Percentiles rank a stretch among this genome's conserved stretches.
Conservation (phyloP, 495 filamentous ascomycete genomes). For the Neurospora tetrasperma region DNA sequence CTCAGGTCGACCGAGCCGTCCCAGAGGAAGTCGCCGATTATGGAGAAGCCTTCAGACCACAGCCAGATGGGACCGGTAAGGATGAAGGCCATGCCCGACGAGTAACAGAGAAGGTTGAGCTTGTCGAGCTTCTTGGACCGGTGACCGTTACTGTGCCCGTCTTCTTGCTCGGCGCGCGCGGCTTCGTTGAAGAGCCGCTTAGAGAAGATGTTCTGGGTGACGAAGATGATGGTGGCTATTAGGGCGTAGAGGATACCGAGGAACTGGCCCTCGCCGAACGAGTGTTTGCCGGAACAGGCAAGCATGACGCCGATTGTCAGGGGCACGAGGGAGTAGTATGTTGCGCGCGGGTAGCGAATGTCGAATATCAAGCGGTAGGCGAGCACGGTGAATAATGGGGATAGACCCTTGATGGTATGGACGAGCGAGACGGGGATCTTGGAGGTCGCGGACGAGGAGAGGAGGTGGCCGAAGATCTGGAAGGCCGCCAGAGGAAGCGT, state of each 20-base stretch:
- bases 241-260: slow-evolving; percentile 82
- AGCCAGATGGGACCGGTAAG: slow-evolving; percentile 92
- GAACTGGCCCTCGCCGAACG: slow-evolving; percentile 64
- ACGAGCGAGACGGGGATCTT: slow-evolving; percentile 95
- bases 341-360: slow-evolving; percentile 77
- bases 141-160: slow-evolving; percentile 40
- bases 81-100: slow-evolving; percentile 80
- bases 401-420: slow-evolving; percentile 98
- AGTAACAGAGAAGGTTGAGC: slow-evolving; percentile 93
- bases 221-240: slow-evolving; percentile 81
- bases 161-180: slow-evolving; percentile 55
- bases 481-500: slow-evolving; percentile 87
- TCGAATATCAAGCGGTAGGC: slow-evolving; percentile 84
- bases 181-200: slow-evolving; percentile 98
- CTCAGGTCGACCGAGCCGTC: slow-evolving; percentile 53
- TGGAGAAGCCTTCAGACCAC: slow-evolving; percentile 70
- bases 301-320: slow-evolving; percentile 90
- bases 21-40: slow-evolving; percentile 64
- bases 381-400: slow-evolving; percentile 87
- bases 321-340: slow-evolving; percentile 86
- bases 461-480: slow-evolving; percentile 86
- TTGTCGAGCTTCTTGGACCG: slow-evolving; percentile 79
- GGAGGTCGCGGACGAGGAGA: slow-evolving; percentile 84
- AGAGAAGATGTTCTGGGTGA: slow-evolving; percentile 97
- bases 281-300: slow-evolving; percentile 73